These are phyloP conservation scores for Trichopus zeylanicus DNA, from an alignment of 116 monocot species.

Conservation along the genomic window DNA sequence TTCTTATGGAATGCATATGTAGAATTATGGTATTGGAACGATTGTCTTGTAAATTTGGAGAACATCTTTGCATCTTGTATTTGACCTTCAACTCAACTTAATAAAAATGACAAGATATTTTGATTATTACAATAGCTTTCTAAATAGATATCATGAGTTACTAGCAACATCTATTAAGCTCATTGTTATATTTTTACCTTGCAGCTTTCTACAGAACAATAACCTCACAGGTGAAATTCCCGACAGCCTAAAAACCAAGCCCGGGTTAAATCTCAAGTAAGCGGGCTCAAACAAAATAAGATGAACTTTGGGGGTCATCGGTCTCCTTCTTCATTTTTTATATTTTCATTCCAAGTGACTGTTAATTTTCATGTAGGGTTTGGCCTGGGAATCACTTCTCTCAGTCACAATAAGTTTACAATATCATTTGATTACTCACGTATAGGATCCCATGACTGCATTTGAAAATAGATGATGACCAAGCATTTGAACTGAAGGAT, in stretches of 20 bases:
- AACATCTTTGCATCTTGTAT: not conserved
- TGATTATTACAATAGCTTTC: not conserved
- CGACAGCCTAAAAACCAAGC: constrained; percentile 20
- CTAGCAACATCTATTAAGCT: not conserved
- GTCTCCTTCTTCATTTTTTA: not conserved
- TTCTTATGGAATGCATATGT: no score
- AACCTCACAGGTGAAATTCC: constrained; percentile 61
- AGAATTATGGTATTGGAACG: not conserved
- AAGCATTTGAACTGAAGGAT: no score
- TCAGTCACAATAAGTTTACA: not conserved
- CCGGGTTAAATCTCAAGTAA: constrained; percentile 46
- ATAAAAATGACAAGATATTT: no score
- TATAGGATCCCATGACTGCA: no score
- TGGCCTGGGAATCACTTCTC: constrained; percentile 32
- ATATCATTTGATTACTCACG: no score
- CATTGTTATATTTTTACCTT: not conserved
- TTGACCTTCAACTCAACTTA: no score
- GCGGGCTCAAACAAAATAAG: not conserved
- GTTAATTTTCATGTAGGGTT: constrained; percentile 11
- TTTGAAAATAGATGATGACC: no score
- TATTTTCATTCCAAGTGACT: not conserved
- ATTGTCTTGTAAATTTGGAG: not conserved
- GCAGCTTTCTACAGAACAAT: constrained; percentile 78
- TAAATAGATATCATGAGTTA: not conserved
- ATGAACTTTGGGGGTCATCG: not conserved